phyloP scores from a whole-genome alignment of 371 early-diverging fungal species.

The Funneliformis caledonium region DNA sequence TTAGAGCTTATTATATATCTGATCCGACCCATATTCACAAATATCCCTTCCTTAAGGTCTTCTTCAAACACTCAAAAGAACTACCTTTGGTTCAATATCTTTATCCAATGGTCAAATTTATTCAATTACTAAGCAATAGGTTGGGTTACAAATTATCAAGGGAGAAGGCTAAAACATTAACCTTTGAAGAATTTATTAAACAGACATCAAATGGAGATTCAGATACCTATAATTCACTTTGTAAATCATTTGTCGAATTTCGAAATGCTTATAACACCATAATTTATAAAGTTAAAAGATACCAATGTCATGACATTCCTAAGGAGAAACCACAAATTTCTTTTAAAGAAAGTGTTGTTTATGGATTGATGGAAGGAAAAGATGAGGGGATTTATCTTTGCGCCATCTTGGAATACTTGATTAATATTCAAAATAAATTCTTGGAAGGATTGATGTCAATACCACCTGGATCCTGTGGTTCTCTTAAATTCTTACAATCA shows the following conservation, averaged over 20 bases:
- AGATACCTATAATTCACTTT: neutral
- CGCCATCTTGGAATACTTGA: conserved; percentile 29
- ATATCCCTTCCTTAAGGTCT: conserved; percentile 28
- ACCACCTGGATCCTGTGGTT: conserved; percentile 6
- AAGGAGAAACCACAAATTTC: neutral
- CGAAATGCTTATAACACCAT: conserved; percentile 30
- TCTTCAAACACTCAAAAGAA: conserved; percentile 36
- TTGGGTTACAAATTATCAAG: conserved; percentile 36
- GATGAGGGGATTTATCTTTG: conserved; percentile 32
- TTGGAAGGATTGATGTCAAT: conserved; percentile 25
- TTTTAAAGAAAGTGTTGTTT: neutral
- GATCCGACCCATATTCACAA: neutral
- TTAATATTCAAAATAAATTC: conserved; percentile 39
- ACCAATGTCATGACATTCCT: conserved; percentile 20
- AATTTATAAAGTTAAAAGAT: conserved; percentile 8
- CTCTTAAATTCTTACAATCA: conserved; percentile 34
- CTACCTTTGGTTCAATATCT: conserved; percentile 24
- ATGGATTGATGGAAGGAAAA: conserved; percentile 37
- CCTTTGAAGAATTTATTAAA: conserved; percentile 30
- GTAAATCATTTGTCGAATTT: conserved; percentile 23
- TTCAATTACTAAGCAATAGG: conserved; percentile 14
- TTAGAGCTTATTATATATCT: conserved; percentile 23
- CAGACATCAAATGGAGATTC: neutral
- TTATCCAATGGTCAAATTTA: conserved; percentile 34
- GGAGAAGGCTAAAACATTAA: conserved; percentile 29